phyloP scores from a whole-genome alignment of 2,329 filamentous ascomycete species.

The Botryotinia calthae region DNA sequence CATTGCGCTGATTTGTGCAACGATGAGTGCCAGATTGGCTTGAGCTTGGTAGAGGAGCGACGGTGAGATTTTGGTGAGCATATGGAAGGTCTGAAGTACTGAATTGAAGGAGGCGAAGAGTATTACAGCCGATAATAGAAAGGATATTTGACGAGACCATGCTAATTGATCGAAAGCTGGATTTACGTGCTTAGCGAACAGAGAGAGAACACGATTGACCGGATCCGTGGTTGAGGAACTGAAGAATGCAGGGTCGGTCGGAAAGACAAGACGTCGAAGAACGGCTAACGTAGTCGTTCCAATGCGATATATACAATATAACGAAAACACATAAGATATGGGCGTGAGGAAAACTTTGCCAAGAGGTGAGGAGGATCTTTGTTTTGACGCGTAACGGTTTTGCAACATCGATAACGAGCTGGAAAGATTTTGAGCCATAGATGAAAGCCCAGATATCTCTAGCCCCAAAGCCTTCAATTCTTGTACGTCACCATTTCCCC shows the following conservation, averaged over 20 bases:
- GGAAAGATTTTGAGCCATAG: constrained; percentile 72
- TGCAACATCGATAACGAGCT: constrained; percentile 63
- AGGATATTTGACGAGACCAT: constrained; percentile 83
- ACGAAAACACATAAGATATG: constrained; percentile 65
- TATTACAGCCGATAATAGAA: constrained; percentile 78
- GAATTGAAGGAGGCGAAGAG: constrained; percentile 78
- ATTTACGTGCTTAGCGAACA: constrained; percentile 81
- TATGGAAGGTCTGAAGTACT: constrained; percentile 79
- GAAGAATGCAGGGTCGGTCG: constrained; percentile 41
- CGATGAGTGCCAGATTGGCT: constrained; percentile 74
- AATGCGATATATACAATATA: constrained; percentile 85
- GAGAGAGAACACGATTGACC: constrained; percentile 76
- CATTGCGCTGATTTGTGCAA: constrained; percentile 77
- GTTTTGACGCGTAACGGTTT: constrained; percentile 59
- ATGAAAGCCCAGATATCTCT: constrained; percentile 75
- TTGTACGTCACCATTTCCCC: constrained; percentile 57
- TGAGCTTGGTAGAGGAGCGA: constrained; percentile 65
- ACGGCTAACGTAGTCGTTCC: constrained; percentile 67
- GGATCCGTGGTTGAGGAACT: constrained; percentile 70
- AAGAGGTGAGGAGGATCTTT: constrained; percentile 62
- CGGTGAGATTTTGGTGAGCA: constrained; percentile 77
- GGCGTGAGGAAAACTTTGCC: constrained; percentile 63
- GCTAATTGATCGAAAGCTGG: constrained; percentile 76
- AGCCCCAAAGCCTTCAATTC: constrained; percentile 64
- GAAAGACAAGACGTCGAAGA: constrained; percentile 51